These are phyloP conservation scores for Lactifluus echinatus DNA, from an alignment of 768 basidiomycete genomes.

Conservation along the genomic window DNA sequence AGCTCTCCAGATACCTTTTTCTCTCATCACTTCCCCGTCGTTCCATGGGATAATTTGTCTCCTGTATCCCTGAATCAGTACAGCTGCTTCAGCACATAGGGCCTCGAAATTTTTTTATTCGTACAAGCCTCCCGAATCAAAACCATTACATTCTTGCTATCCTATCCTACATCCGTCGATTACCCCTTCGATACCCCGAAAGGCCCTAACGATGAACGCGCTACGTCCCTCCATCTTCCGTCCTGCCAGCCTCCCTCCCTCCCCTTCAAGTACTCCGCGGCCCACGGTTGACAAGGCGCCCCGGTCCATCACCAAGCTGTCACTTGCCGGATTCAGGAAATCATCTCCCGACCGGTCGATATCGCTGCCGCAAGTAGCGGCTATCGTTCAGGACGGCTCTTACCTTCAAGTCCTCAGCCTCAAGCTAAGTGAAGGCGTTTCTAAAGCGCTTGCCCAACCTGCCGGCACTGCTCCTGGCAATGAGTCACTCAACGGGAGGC, in stretches of 20 bases:
- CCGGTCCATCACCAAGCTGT: slow-evolving; percentile 49
- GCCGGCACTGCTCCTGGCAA: slow-evolving; percentile 39
- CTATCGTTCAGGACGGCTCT: slow-evolving; percentile 66
- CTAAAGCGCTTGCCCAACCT: slow-evolving; percentile 64
- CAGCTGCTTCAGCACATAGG: slow-evolving; percentile 28
- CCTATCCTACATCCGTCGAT: slow-evolving; percentile 22
- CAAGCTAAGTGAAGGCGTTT: slow-evolving; percentile 75
- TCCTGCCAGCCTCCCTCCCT: slow-evolving; percentile 52
- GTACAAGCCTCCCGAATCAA: slow-evolving; percentile 10
- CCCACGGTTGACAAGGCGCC: slow-evolving; percentile 39
- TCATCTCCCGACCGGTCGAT: slow-evolving; percentile 39
- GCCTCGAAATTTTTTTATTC: slow-evolving; percentile 13
- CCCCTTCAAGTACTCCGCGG: slow-evolving; percentile 34
- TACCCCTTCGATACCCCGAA: slow-evolving; percentile 14
- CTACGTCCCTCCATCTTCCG: slow-evolving; percentile 62
- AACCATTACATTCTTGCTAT: slow-evolving; percentile 16
- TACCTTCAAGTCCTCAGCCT: slow-evolving; percentile 70
- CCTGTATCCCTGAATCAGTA: slow-evolving; percentile 32
- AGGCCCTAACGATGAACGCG: slow-evolving; percentile 44
- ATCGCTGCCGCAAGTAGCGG: slow-evolving; percentile 28
- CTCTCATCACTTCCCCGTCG: not conserved
- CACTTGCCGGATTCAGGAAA: slow-evolving; percentile 50
- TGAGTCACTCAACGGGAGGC: slow-evolving; percentile 56
- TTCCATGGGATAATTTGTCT: slow-evolving; percentile 38
- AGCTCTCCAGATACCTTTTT: not conserved